Conservation (phyloP, 176 grass and related monocot genomes). For the Avena eriantha region DNA sequence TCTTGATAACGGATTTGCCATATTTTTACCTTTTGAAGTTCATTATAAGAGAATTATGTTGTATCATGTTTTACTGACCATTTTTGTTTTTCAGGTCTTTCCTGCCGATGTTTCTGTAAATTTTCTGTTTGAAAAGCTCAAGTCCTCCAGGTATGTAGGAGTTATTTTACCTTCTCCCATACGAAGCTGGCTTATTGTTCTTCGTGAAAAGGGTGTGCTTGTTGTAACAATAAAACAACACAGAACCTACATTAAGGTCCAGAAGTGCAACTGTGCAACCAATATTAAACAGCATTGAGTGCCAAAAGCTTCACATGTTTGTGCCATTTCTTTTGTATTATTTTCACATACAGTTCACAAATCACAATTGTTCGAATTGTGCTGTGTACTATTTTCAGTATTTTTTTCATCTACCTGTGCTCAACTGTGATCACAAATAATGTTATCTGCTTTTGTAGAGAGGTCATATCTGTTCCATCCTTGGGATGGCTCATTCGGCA, state of each 20-base stretch:
- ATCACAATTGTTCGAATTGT: background rate
- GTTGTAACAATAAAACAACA: slow-evolving; percentile 23
- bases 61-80: slow-evolving; percentile 29
- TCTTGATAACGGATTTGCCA: slow-evolving; percentile 26
- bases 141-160: slow-evolving; percentile 65
- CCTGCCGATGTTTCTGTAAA: slow-evolving; percentile 75
- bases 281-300: slow-evolving; percentile 10
- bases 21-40: background rate
- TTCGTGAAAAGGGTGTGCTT: slow-evolving; percentile 2
- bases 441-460: slow-evolving; percentile 56
- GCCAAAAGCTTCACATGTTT: slow-evolving; percentile 13
- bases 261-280: background rate
- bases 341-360: background rate
- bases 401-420: slow-evolving; percentile 22
- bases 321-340: slow-evolving; percentile 25
- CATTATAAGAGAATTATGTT: slow-evolving; percentile 15
- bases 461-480: slow-evolving; percentile 42
- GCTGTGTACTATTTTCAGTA: background rate
- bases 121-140: slow-evolving; percentile 64
- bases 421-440: background rate
- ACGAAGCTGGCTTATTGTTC: slow-evolving; percentile 13
- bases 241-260: background rate
- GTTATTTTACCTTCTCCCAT: slow-evolving; percentile 32
- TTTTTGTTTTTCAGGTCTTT: slow-evolving; percentile 71
- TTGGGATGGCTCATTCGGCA: slow-evolving; percentile 67